Base-by-base conservation (phyloP, 257 asterid genomes). In the Gentiana dahurica region DNA sequence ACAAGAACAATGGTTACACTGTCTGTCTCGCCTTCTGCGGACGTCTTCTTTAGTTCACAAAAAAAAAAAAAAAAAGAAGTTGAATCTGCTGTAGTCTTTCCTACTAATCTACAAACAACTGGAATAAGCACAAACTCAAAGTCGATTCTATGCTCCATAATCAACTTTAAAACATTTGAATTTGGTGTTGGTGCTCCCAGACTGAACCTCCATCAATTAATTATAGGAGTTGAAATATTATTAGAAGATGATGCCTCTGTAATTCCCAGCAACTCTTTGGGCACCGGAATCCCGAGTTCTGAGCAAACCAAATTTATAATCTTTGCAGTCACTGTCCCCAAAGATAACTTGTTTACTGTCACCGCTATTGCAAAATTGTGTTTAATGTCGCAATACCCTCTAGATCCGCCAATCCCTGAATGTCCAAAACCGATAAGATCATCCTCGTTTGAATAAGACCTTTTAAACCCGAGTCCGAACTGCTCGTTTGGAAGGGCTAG, bases 381-480 rank as follows among this genome's bases (percentile, higher is more conserved):
- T 4, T 85, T 71, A 12, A 81, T 71, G 69, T 87, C 82, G 15
- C 96, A 87, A 15, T 67, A 83, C 35, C 94, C 96, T 0, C 89
- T 85, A 9, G 98, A 91, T n/a, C 98, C 98, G 24, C 98, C 98
- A 61, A 91, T 71, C 13, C 98, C 98, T 0, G 96, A 82, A 69
- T 91, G 98, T 60, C 98, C 98, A 11, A 87, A 91, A 41, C 98
- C 98, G 35, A 87, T 74, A 74, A 87, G 60, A 43, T 58, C 65
- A 35, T 81, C 89, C 8, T 79, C 86, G 63, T 66, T 73, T 2
- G 98, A 73, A 75, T 67, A 66, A 12, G 86, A 74, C 69, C 91
- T 76, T 82, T 72, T 91, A 45, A 87, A 87, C 34, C 98, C 98
- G 33, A 91, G 98, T 50, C 98, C 98, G 52, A 84, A 87, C 63